These are phyloP conservation scores for Chaetomium tenue DNA, from an alignment of 495 filamentous ascomycete species.

Conservation along the genomic window DNA sequence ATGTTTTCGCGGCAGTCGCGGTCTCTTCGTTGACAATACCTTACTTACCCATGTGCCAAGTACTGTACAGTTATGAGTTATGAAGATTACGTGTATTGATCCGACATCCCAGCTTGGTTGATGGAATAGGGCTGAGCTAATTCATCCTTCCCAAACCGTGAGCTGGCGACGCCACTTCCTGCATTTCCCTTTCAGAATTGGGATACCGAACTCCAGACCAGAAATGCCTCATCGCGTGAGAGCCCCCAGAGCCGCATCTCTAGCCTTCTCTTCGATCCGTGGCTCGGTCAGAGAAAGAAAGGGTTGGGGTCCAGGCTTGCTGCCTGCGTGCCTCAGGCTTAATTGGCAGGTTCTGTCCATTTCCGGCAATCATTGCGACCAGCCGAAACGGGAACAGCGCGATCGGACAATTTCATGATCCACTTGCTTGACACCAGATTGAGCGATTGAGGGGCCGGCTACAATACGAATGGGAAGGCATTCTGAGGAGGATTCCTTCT, in stretches of 20 bases:
- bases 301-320: background rate
- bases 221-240: background rate
- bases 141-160: background rate
- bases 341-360: slow-evolving; percentile 7
- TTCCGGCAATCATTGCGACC: slow-evolving; percentile 35
- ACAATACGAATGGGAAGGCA: slow-evolving; percentile 1
- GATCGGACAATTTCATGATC: background rate
- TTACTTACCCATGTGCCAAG: too few species aligned
- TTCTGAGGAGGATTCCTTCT: background rate
- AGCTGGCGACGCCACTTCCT: background rate
- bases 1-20: too few species aligned
- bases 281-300: background rate
- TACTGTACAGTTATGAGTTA: background rate
- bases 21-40: background rate
- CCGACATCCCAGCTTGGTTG: background rate
- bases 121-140: background rate
- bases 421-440: background rate
- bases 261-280: background rate
- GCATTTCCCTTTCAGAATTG: background rate
- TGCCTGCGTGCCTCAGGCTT: slow-evolving; percentile 2
- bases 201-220: background rate
- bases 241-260: background rate
- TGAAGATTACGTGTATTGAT: background rate
- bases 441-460: too few species aligned
- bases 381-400: slow-evolving; percentile 2